Conservation (phyloP, 345 rosid genomes). For the Linum tenue region DNA sequence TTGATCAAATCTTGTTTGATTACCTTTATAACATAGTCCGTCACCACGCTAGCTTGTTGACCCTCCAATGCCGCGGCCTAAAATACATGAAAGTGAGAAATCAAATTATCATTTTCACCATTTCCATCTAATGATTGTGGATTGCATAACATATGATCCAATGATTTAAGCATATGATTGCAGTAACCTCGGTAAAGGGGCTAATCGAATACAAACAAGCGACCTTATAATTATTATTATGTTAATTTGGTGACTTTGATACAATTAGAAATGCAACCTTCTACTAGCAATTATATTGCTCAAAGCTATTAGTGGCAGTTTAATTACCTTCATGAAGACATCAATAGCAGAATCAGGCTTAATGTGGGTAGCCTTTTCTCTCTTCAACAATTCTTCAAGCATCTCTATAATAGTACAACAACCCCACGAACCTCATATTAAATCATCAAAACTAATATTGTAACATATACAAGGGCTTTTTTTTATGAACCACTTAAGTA, state of each 20-base stretch:
- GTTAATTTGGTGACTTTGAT: too few species aligned
- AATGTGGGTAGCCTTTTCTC: background rate
- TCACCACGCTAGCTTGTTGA: background rate
- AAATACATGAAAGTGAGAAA: background rate
- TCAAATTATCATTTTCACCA: background rate
- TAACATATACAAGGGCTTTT: background rate
- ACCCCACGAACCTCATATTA: background rate
- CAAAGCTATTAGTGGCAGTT: background rate
- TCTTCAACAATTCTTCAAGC: background rate
- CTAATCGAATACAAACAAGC: too few species aligned
- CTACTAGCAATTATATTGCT: background rate
- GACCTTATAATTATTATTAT: too few species aligned
- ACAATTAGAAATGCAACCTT: background rate
- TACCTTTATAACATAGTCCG: conserved; percentile 1
- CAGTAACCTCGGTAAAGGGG: too few species aligned
- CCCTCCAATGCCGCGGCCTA: conserved; percentile 2
- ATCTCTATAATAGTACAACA: background rate
- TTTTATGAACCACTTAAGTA: background rate
- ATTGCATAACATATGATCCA: background rate
- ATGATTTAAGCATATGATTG: too few species aligned
- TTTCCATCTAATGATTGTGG: background rate
- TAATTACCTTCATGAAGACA: background rate
- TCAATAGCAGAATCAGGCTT: conserved; percentile 1
- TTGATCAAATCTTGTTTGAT: background rate
- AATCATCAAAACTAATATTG: background rate